Percentiles rank a stretch among this genome's conserved stretches.
Conservation (phyloP, 495 filamentous ascomycete species). For the Cryomyces antarcticus region DNA sequence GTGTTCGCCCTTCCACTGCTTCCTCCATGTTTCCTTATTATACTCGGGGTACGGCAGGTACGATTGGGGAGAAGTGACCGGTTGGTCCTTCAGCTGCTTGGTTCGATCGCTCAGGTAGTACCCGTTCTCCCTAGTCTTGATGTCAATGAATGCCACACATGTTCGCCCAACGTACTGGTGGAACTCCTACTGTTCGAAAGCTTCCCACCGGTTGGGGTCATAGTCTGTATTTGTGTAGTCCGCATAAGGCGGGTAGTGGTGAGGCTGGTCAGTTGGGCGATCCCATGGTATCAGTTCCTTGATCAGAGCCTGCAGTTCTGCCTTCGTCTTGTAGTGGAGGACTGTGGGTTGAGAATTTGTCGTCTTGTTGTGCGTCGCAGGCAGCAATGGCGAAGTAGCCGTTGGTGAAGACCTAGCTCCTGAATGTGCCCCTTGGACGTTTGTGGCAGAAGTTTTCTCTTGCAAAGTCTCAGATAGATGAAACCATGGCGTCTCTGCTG, state of each 20-base stretch:
- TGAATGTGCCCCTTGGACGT: no score
- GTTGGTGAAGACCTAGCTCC: no score
- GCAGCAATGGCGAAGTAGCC: no score
- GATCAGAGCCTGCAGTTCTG: no score
- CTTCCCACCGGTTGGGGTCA: constrained; percentile 21
- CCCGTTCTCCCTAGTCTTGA: constrained; percentile 5
- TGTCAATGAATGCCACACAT: neutral
- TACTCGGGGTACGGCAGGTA: constrained; percentile 33
- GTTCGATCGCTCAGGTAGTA: constrained; percentile 8
- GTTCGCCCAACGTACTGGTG: neutral
- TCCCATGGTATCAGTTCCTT: no score
- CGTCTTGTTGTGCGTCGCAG: no score
- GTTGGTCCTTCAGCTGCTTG: constrained; percentile 3
- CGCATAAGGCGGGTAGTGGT: constrained; percentile 17
- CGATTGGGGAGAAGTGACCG: neutral
- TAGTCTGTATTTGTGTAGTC: constrained; percentile 15
- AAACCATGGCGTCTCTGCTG: no score
- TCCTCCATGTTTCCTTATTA: constrained; percentile 25
- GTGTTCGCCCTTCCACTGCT: constrained; percentile 23
- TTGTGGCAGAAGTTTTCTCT: no score
- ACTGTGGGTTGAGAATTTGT: no score
- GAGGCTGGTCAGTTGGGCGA: no score
- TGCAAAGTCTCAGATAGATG: no score
- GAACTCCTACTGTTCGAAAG: constrained; percentile 7
- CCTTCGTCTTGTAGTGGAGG: no score